Base-by-base conservation (phyloP, 2,329 filamentous ascomycete species). In the Neopestalotiopsis rosae region DNA sequence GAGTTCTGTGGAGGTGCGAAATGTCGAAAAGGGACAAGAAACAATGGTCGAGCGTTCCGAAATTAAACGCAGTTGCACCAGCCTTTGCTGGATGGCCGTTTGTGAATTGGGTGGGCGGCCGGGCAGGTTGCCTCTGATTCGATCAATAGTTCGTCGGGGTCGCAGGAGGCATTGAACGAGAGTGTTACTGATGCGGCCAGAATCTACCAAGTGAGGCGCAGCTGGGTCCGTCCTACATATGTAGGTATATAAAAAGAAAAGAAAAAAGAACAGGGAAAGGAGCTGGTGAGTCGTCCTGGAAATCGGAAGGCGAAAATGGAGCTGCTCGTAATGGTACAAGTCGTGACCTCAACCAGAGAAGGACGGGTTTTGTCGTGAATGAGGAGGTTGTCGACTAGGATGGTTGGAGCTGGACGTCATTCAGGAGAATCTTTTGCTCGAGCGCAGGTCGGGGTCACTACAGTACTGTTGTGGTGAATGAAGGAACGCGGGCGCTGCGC, bases 101-200 rank as follows among this genome's bases (percentile, higher is more conserved):
- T 62, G 59, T 62, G 30, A 62, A 49, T 14, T 38, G 14, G 61
- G 38, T 45, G 40, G 61, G 14, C 59, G 42, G 40, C 38, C 67
- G 69, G 72, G 73, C 68, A 72, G 71, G 69, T 67, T 70, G 67
- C 70, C 71, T 73, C 69, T 73, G 72, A 74, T 73, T 74, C 72
- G 72, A 72, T 67, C 74, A 69, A 74, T 72, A 70, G 70, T 70
- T 72, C 70, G 69, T 72, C 68, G 40, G 69, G 66, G 69, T 72
- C 70, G 70, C 69, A 72, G 40, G 30, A 75, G 71, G 71, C 72
- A 73, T 74, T 69, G 71, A 56, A 59, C 14, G 13, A 24, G 72
- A 65, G 45, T 52, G n/a, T 52, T 52, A 52, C 45, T 52, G 45
- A 52, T 52, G 45, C 45, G 17, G 20, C 45, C 45, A 52, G 17